Evolutionary conservation across 2,329 filamentous ascomycete species (phyloP), one percentile per base, ranked within the genome.

Genomic region (Sporothrix schenckii): DNA sequence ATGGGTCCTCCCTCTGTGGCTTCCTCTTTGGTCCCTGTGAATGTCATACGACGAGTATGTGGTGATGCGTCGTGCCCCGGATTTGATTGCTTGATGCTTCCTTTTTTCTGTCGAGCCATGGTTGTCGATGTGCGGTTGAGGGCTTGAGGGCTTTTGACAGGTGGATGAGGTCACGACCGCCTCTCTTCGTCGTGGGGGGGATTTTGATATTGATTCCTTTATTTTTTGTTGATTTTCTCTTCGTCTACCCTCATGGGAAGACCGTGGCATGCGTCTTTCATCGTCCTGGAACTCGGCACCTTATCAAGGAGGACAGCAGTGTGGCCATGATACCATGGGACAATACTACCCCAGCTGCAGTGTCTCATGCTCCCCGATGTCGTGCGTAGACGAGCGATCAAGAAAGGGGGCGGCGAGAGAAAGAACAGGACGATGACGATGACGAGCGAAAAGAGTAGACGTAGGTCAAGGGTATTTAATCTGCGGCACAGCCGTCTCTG

Each of bases 401-500:
- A 34, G 27, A 30, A 3, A 30, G 4, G 34, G 34, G 13, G 19
- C 1, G 34, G 10, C 4, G 10, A 65, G 11, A 65, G 6, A 30
- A 30, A 27, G 3, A 30, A 44, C 4, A 47, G 39, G 13, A 61
- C n/a, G 60, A 65, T 34, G 11, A 49, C 21, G 21, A 30, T 13
- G 60, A 34, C 7, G 41, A 13, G n/a, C 16, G 30, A n/a, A 30
- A 58, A 39, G 30, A 21, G 27, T 7, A 39, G 24, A 39, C 2
- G 11, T 2, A 24, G 24, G 58, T 6, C 39, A 61, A 24, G 58
- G 39, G 58, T 61, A 61, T 47, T 27, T 47, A 47, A 61, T 7
- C 58, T 61, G 60, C 60, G 60, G 44, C 41, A 50, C 60, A 49
- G 60, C 60, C 41, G 19, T 19, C 14, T 34, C 34, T 34, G 34